phyloP scores from a whole-genome alignment of 2,329 filamentous ascomycete genomes.

The Hymenoscyphus infarciens region DNA sequence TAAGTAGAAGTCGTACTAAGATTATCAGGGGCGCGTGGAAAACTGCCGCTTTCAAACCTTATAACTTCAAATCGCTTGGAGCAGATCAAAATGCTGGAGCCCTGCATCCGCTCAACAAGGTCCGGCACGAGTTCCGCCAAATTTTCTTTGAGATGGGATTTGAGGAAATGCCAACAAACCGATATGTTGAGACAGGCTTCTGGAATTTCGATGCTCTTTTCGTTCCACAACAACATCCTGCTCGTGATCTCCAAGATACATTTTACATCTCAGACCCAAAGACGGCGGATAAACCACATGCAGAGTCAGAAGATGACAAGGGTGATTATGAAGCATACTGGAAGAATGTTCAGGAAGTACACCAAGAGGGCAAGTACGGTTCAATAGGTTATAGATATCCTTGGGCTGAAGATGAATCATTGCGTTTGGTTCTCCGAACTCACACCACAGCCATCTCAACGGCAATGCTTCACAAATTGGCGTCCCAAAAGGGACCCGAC shows the following conservation, averaged over 20 bases:
- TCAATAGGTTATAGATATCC: constrained; percentile 96
- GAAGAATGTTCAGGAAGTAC: constrained; percentile 81
- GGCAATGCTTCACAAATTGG: constrained; percentile 86
- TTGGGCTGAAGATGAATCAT: constrained; percentile 82
- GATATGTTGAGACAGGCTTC: constrained; percentile 94
- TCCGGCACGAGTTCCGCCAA: constrained; percentile 89
- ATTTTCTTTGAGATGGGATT: constrained; percentile 99
- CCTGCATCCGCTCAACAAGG: constrained; percentile 79
- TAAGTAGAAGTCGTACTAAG: constrained; percentile 17
- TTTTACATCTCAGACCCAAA: constrained; percentile 96
- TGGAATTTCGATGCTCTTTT: constrained; percentile 99
- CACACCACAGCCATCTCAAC: constrained; percentile 93
- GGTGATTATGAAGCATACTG: constrained; percentile 81
- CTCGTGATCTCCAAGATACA: constrained; percentile 94
- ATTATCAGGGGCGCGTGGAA: constrained; percentile 74
- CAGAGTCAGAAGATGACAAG: constrained; percentile 51
- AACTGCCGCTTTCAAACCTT: constrained; percentile 80
- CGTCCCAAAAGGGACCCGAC: constrained; percentile 72
- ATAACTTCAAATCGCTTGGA: constrained; percentile 69
- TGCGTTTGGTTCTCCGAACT: constrained; percentile 85
- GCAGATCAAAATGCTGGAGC: constrained; percentile 59
- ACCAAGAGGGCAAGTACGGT: constrained; percentile 87
- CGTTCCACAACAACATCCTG: constrained; percentile 95
- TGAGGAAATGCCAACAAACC: constrained; percentile 93
- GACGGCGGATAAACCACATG: constrained; percentile 64